Conservation (phyloP, 805 yeast genomes). For the Kodamaea jinghongensis region DNA sequence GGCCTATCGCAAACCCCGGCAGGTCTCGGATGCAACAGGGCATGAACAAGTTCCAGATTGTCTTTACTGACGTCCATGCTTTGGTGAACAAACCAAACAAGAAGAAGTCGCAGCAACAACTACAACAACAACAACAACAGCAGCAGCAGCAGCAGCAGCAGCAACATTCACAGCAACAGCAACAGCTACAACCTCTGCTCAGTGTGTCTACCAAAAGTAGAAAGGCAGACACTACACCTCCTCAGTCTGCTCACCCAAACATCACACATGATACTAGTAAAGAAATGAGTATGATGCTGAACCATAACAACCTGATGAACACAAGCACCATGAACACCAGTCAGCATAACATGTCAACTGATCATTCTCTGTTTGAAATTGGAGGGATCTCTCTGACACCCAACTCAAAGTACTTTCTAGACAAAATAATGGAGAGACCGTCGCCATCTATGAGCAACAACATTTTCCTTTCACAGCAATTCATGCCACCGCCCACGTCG, state of each 20-base stretch:
- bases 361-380: constrained; percentile 39
- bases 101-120: constrained; percentile 8
- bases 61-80: constrained; percentile 38
- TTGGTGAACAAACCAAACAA: constrained; percentile 13
- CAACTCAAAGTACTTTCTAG: constrained; percentile 38
- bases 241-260: neutral
- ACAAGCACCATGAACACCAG: constrained; percentile 29
- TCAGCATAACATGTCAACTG: constrained; percentile 36
- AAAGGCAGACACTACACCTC: neutral
- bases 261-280: constrained; percentile 17
- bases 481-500: constrained; percentile 12
- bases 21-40: constrained; percentile 31
- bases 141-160: constrained; percentile 14
- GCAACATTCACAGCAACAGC: constrained; percentile 8
- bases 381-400: constrained; percentile 40
- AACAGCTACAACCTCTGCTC: constrained; percentile 11
- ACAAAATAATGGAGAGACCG: constrained; percentile 38
- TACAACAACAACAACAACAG: constrained; percentile 10
- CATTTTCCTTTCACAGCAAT: constrained; percentile 9
- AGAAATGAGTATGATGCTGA: constrained; percentile 31
- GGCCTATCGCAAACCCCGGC: neutral
- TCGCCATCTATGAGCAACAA: constrained; percentile 24
- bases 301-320: constrained; percentile 11
- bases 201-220: neutral
- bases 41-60: constrained; percentile 46